Percentiles rank a stretch among this genome's conserved stretches.
Conservation (phyloP, 345 rosid species). For the Populus alba region DNA sequence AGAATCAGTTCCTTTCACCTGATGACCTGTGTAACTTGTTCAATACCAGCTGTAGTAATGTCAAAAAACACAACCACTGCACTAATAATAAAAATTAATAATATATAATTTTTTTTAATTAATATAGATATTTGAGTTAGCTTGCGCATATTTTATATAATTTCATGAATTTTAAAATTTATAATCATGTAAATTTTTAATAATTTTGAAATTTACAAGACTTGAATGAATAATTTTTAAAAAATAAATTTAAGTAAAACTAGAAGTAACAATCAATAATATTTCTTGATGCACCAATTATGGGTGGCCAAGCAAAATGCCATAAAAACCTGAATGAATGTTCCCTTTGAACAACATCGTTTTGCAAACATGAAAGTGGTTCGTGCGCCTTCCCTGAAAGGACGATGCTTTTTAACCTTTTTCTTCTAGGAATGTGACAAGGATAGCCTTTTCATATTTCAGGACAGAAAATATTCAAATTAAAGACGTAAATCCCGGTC, state of each 20-base stretch:
- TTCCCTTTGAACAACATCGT: neutral
- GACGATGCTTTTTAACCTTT: neutral
- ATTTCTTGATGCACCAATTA: neutral
- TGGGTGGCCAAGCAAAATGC: neutral
- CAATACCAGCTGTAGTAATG: neutral
- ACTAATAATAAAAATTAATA: no score
- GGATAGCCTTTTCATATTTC: neutral
- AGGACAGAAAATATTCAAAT: neutral
- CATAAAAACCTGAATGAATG: neutral
- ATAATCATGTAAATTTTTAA: no score
- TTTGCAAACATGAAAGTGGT: neutral
- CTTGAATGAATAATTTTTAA: no score
- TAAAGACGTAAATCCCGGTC: neutral
- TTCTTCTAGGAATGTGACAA: neutral
- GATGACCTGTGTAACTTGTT: neutral
- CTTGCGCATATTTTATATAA: no score
- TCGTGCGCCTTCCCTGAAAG: neutral
- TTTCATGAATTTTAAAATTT: rapidly evolving
- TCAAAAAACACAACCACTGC: no score
- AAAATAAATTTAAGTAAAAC: no score
- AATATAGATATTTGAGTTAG: no score
- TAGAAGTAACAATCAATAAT: no score
- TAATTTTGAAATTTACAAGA: no score
- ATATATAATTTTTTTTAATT: no score
- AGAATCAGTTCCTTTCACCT: neutral